Base-by-base conservation (phyloP, 305 asterid genomes). In the Ilex paraguariensis region DNA sequence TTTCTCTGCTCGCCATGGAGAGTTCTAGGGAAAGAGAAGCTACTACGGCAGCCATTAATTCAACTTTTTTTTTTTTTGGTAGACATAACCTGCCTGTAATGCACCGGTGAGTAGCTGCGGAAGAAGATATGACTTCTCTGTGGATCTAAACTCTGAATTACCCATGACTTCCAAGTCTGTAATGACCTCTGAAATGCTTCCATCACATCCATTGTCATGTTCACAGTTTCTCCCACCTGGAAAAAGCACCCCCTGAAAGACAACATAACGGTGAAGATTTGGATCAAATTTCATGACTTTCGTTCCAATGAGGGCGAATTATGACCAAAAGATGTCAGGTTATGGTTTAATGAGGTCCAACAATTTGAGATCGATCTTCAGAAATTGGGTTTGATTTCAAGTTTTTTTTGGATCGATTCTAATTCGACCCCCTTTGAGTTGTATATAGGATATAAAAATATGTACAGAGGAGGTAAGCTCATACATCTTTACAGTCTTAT, bases 81-180 rank as follows among this genome's bases (percentile, higher is more conserved):
- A 49, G 16, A 49, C 2, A 36, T 36, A 10, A 73, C 80, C 75
- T 82, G 57, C 98, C 93, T 87, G 87, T 71, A 90, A 71, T 93
- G 97, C 14, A 87, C 87, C 0, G 98, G 97, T 16, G 97, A 87
- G 79, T 80, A 87, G 79, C 95, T 81, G 51, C 96, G 82, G 62
- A 87, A 80, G 79, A 90, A 75, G 42, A 84, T 75, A 21, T 65
- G 79, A 28, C 66, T 81, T 71, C 74, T 80, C 11, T 74, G 66
- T 7, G 80, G 74, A 49, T 72, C 80, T 57, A 81, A 63, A 54
- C 66, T 81, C 52, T 75, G 69, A 8, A 14, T 52, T 57, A 67
- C 78, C 95, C 96, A 90, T 2, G 39, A 58, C 58, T 78, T 85
- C 77, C 79, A 63, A 3, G 97, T 84, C 51, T 68, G 64, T 32